Base-by-base conservation (phyloP, 176 grass and related monocot species). In the Carex cristatella region DNA sequence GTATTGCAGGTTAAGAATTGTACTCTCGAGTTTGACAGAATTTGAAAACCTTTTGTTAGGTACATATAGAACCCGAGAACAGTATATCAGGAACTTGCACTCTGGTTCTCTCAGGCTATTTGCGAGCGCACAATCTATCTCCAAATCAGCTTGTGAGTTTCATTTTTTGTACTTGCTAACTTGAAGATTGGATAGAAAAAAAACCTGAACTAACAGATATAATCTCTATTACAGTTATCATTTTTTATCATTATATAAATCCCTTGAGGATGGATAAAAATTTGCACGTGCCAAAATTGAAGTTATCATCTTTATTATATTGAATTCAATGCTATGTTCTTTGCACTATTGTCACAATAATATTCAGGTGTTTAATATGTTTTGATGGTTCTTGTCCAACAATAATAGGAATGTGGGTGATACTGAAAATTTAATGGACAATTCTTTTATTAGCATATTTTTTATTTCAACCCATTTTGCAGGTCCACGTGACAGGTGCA, bases 401-500 rank as follows among this genome's bases (percentile, higher is more conserved):
- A 57, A 33, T 4, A 79, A 13, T 10, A 38, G 15, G 48, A 79
- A 58, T 14, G 74, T 33, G 53, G 23, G 11, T 79, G 74, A 58
- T 72, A 4, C 10, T 10, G 16, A 33, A 59, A 33, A 7, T 82
- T 65, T 65, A 4, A 82, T 16, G 5, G 65, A 4, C 58, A 15
- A 65, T 48, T 28, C 54, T 51, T 14, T 14, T 74, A 85, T 86
- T 42, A 59, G 48, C 87, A 54, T 89, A 68, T 85, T 51, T 2
- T 51, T 94, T 33, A 97, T 80, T 84, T 59, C 14, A 61, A 82
- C 84, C 55, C 76, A 89, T 86, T 86, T 87, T 80, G 33, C 70
- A 98, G 96, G 91, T 98, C 55, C 93, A 98, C 87, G 88, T 98
- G 62, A 90, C 91, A 92, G 93, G 93, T 48, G 89, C 84, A 76